Percentiles rank a stretch among this genome's conserved stretches.
Conservation (phyloP, 768 basidiomycete genomes). For the Kwoniella botswanensis region DNA sequence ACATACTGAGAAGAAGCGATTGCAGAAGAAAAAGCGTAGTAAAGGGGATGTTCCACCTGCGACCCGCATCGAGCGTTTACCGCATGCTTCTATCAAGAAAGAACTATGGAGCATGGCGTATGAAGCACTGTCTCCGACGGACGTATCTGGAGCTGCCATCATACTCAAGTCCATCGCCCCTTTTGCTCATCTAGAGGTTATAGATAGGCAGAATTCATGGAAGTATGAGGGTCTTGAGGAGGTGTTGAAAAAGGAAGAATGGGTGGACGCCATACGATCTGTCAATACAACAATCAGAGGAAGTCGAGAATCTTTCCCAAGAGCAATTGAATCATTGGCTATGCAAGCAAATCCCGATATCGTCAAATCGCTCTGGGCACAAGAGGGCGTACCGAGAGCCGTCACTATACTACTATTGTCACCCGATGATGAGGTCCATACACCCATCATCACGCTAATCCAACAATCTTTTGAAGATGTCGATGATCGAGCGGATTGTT, state of each 20-base stretch:
- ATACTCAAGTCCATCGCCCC: conserved; percentile 68
- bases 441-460: conserved; percentile 76
- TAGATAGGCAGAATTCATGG: conserved; percentile 60
- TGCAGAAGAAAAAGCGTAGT: conserved; percentile 17
- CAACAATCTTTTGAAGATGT: conserved; percentile 81
- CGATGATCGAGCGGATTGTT: conserved; percentile 86
- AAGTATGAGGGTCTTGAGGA: conserved; percentile 38
- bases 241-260: conserved; percentile 46
- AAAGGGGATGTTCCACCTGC: conserved; percentile 19
- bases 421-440: conserved; percentile 74
- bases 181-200: conserved; percentile 70
- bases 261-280: conserved; percentile 61
- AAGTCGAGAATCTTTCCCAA: conserved; percentile 69
- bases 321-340: conserved; percentile 69
- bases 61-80: conserved; percentile 34
- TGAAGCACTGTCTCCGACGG: conserved; percentile 65
- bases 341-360: conserved; percentile 66
- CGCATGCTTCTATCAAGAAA: conserved; percentile 60
- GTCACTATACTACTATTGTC: conserved; percentile 77
- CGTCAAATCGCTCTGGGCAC: conserved; percentile 66
- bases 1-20: conserved; percentile 42
- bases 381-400: conserved; percentile 66
- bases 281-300: conserved; percentile 68
- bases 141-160: conserved; percentile 66
- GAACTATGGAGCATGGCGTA: conserved; percentile 75